Base-by-base conservation (phyloP, 31 red algal genomes). In the Odonthalia washingtoniensis region DNA sequence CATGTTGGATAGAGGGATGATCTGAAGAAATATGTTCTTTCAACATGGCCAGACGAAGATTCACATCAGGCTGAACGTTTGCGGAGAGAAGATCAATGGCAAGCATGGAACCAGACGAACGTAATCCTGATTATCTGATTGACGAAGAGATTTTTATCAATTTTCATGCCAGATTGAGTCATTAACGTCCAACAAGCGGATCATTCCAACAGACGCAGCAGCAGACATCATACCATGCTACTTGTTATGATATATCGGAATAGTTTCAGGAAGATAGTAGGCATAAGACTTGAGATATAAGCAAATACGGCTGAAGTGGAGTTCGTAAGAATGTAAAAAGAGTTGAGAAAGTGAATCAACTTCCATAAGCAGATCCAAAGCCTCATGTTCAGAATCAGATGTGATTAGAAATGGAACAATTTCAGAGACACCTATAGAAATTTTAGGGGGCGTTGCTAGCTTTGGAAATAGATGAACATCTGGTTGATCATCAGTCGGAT, bases 141-240 rank as follows among this genome's bases (percentile, higher is more conserved):
- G n/a, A 84, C 82, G 67, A 97, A 93, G 75, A 99, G 87, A 66
- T 95, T 95, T 72, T 97, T 97, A 70, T 99, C 95, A 67, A 99
- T n/a, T 95, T 40, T 99, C 91, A 61, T 74, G 69, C 28, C 96
- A 73, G 39, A 92, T 92, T 14, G 67, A 81, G 46, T 99, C 97
- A n/a, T n/a, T n/a, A 39, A 97, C 84, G 70, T 99, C 95, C 91
- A 92, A 99, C n/a, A n/a, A n/a, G n/a, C n/a, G n/a, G n/a, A n/a
- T n/a, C n/a, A n/a, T n/a, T n/a, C n/a, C n/a, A n/a, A 97, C 75
- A 30, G 97, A 99, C 26, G 97, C 97, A 1, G 97, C 87, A 3
- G 97, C 97, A 33, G 91, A 94, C 94, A 99, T 92, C 95, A 99
- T 97, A 14, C 95, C 97, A 37, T 99, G 97, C 9, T 96, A 92